Percentiles rank a stretch among this genome's conserved stretches.
phyloP scores from a whole-genome alignment of 495 filamentous ascomycete genomes.

The Haplographium delicatum region DNA sequence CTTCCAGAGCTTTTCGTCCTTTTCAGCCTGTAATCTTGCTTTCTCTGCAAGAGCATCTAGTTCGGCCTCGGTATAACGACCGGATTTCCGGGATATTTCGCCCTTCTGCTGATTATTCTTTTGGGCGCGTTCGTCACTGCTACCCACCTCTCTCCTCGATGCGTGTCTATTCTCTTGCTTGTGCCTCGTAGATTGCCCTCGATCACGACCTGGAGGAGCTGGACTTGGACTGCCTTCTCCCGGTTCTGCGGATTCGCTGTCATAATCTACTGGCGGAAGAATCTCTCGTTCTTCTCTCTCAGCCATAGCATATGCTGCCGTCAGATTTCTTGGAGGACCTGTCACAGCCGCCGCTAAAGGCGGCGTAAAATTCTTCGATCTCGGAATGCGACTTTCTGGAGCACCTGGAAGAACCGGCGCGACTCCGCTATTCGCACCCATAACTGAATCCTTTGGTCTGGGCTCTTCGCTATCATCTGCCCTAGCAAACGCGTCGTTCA shows the following conservation, averaged over 20 bases:
- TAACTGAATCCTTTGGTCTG: neutral
- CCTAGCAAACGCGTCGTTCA: slow-evolving; percentile 17
- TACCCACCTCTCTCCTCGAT: too few relatives aligned
- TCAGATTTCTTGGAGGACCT: slow-evolving; percentile 9
- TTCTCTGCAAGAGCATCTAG: too few relatives aligned
- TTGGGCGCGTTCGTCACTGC: too few relatives aligned
- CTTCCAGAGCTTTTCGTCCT: too few relatives aligned
- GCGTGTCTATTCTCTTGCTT: too few relatives aligned
- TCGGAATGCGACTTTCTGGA: slow-evolving; percentile 20
- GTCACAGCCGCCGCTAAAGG: neutral
- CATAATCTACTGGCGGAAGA: slow-evolving; percentile 5
- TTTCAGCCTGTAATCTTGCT: too few relatives aligned
- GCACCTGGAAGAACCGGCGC: neutral
- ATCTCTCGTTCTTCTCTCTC: neutral
- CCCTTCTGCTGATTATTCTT: too few relatives aligned
- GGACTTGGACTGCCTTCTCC: slow-evolving; percentile 15
- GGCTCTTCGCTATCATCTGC: slow-evolving; percentile 11
- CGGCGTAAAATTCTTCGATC: slow-evolving; percentile 2
- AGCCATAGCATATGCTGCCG: neutral
- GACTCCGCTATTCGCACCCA: neutral
- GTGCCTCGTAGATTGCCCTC: too few relatives aligned
- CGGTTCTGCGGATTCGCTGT: slow-evolving; percentile 14
- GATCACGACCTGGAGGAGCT: too few relatives aligned
- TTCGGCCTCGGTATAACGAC: too few relatives aligned
- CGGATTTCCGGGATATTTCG: too few relatives aligned